phyloP scores from a whole-genome alignment of 1,139 yeast genomes.

The Nakaseomyces kungkrabaensis region DNA sequence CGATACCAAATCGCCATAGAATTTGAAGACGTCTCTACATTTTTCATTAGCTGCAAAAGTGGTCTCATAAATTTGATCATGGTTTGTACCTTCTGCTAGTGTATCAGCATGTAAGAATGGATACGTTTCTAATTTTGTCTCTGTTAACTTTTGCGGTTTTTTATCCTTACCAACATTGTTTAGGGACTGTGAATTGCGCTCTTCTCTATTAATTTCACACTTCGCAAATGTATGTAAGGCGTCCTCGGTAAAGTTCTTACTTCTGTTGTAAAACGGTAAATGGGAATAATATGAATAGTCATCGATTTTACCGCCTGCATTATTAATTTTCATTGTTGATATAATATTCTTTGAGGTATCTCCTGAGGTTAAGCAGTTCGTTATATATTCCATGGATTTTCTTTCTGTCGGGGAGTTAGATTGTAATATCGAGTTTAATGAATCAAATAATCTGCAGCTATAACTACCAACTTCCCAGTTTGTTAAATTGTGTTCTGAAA shows the following conservation, averaged over 20 bases:
- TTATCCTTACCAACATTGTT: not conserved
- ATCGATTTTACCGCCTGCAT: not conserved
- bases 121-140: not conserved
- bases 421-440: conserved; percentile 16
- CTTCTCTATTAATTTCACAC: conserved; percentile 28
- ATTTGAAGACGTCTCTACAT: conserved; percentile 37
- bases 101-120: not conserved
- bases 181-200: not conserved
- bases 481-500: conserved; percentile 11
- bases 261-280: conserved; percentile 8
- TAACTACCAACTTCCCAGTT: conserved; percentile 26
- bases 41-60: conserved; percentile 12
- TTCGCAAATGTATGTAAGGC: conserved; percentile 29
- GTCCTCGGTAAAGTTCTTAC: conserved; percentile 3
- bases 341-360: conserved; percentile 18
- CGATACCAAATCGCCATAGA: conserved; percentile 40
- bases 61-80: conserved; percentile 7
- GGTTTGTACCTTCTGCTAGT: conserved; percentile 4
- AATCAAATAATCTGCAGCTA: conserved; percentile 17
- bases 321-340: conserved; percentile 12
- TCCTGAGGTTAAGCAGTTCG: conserved; percentile 14
- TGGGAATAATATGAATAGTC: conserved; percentile 19
- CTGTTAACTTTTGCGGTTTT: not conserved
- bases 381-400: conserved; percentile 16
- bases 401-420: conserved; percentile 11